These are phyloP conservation scores for Trichoderma hamatum DNA, from an alignment of 2,329 filamentous ascomycete species.

Conservation along the genomic window DNA sequence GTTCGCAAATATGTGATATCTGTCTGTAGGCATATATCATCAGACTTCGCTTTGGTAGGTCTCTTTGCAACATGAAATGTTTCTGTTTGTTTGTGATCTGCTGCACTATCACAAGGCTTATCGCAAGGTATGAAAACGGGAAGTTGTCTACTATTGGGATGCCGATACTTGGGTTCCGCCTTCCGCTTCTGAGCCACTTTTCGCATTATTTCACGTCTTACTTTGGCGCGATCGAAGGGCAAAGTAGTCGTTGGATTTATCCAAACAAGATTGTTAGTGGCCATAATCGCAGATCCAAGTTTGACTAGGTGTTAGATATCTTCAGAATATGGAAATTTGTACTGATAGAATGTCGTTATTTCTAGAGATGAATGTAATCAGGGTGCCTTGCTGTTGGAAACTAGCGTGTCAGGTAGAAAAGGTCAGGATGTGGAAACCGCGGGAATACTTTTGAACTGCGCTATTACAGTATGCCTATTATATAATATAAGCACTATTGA, in stretches of 20 bases:
- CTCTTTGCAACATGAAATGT: background rate
- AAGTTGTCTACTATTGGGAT: slow-evolving; percentile 6
- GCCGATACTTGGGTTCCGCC: background rate
- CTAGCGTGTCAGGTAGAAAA: background rate
- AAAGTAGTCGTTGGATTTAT: background rate
- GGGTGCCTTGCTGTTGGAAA: too few species aligned
- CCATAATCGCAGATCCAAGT: background rate
- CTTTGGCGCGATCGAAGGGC: background rate
- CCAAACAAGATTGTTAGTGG: background rate
- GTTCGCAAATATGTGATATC: background rate
- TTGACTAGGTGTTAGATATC: too few species aligned
- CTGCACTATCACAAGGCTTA: background rate
- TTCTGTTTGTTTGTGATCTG: background rate
- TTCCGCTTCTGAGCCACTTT: background rate
- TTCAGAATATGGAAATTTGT: background rate
- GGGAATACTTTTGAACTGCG: background rate
- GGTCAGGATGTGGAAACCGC: background rate
- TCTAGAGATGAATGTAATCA: too few species aligned
- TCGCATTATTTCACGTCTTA: background rate
- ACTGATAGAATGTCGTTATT: background rate
- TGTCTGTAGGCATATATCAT: background rate
- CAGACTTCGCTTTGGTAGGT: background rate
- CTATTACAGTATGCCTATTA: background rate
- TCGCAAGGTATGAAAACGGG: background rate
- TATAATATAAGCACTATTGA: background rate